Evolutionary conservation across 2,329 filamentous ascomycete genomes (phyloP).

Genomic region (Penicillium sclerotigenum): DNA sequence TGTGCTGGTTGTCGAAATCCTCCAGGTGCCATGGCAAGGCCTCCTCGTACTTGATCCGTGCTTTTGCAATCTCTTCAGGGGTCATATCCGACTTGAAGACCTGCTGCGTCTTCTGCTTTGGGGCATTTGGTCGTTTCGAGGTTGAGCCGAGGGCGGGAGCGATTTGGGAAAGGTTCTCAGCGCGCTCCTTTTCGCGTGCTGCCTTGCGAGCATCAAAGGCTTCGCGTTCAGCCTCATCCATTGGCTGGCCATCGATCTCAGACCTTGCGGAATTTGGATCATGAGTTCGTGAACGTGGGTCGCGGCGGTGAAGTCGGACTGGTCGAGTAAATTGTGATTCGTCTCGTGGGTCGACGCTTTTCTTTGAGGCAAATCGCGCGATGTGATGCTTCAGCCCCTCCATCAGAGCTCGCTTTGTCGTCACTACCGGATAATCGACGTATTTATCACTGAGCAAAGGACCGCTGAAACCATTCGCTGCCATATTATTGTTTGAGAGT

Average conservation of each 20-base stretch:
- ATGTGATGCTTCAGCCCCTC: slow-evolving; percentile 82
- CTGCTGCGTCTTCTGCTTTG: slow-evolving; percentile 78
- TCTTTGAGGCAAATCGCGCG: slow-evolving; percentile 71
- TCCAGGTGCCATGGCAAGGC: slow-evolving; percentile 95
- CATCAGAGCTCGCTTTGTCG: slow-evolving; percentile 75
- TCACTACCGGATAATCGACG: slow-evolving; percentile 67
- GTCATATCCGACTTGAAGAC: slow-evolving; percentile 78
- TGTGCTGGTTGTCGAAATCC: slow-evolving; percentile 92
- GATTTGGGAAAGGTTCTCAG: slow-evolving; percentile 86
- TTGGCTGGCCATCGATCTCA: slow-evolving; percentile 43
- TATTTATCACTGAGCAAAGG: slow-evolving; percentile 41
- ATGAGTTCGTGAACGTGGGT: slow-evolving; percentile 62
- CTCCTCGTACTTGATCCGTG: slow-evolving; percentile 78
- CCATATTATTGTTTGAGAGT: slow-evolving; percentile 29
- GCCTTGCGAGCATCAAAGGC: slow-evolving; percentile 60
- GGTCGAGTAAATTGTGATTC: slow-evolving; percentile 82
- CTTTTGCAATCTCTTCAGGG: slow-evolving; percentile 65
- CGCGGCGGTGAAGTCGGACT: slow-evolving; percentile 82
- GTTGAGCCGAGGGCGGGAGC: slow-evolving; percentile 71
- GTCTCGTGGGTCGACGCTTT: slow-evolving; percentile 65
- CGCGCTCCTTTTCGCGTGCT: slow-evolving; percentile 79
- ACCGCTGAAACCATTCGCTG: slow-evolving; percentile 44
- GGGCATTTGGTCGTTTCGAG: slow-evolving; percentile 64
- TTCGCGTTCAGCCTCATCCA: slow-evolving; percentile 66
- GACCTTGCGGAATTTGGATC: slow-evolving; percentile 54